These are phyloP conservation scores for Tetraselmis striata DNA, from an alignment of 139 green algal genomes.

Conservation along the genomic window DNA sequence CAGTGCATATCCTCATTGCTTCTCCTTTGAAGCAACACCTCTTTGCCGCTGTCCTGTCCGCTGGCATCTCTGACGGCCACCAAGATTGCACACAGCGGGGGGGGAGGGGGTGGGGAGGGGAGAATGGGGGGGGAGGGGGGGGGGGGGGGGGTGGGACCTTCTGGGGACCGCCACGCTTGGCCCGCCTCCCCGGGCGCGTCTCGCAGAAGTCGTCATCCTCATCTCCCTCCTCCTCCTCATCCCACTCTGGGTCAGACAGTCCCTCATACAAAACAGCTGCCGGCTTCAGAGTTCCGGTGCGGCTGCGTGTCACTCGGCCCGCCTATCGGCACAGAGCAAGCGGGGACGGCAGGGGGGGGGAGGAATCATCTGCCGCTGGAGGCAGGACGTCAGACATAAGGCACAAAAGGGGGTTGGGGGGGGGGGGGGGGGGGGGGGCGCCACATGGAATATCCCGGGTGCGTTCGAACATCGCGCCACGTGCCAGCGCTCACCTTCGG, in stretches of 20 bases:
- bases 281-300: background rate
- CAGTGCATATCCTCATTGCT: no score
- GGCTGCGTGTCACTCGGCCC: background rate
- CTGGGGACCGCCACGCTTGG: background rate
- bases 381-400: background rate
- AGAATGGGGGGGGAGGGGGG: no score
- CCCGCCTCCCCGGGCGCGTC: no score
- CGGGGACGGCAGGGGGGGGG: background rate
- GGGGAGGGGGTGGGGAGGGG: no score
- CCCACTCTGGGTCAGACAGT: background rate
- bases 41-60: no score
- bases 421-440: no score
- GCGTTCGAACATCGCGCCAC: background rate
- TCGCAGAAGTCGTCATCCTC: background rate
- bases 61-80: no score
- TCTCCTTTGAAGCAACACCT: no score
- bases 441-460: background rate
- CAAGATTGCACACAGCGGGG: no score
- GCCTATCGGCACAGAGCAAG: background rate
- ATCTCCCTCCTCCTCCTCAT: background rate
- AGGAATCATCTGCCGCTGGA: background rate
- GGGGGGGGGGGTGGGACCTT: no score
- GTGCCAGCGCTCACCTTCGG: background rate
- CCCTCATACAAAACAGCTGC: no score
- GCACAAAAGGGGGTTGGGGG: background rate